Conservation (phyloP, 352 stramenopile species). For the Pythium guiyangense region DNA sequence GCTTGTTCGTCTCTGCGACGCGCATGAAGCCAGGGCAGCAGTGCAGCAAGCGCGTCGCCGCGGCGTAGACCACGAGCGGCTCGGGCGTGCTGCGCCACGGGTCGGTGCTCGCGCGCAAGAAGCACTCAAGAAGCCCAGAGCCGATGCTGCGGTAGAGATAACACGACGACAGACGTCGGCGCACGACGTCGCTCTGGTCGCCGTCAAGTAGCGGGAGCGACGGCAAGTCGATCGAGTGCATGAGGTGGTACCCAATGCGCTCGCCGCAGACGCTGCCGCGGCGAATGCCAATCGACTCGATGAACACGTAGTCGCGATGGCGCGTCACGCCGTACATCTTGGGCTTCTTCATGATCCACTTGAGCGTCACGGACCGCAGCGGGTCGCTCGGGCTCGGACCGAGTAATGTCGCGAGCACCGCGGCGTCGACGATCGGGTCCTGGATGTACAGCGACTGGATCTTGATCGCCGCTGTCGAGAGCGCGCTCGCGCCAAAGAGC, state of each 20-base stretch:
- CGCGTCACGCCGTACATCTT: slow-evolving; percentile 16
- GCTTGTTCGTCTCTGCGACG: slow-evolving; percentile 19
- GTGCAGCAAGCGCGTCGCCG: slow-evolving; percentile 12
- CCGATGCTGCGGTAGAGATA: slow-evolving; percentile 16
- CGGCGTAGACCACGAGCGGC: slow-evolving; percentile 8
- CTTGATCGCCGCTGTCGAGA: slow-evolving; percentile 17
- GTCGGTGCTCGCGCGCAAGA: slow-evolving; percentile 10
- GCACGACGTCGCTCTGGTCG: slow-evolving; percentile 12
- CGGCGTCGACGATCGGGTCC: slow-evolving; percentile 17
- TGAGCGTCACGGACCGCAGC: slow-evolving; percentile 16
- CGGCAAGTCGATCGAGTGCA: slow-evolving; percentile 29
- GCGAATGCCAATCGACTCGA: slow-evolving; percentile 21
- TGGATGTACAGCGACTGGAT: slow-evolving; percentile 18
- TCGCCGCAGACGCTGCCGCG: slow-evolving; percentile 12
- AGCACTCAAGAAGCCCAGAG: slow-evolving; percentile 18
- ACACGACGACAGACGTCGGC: slow-evolving; percentile 13
- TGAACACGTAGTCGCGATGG: slow-evolving; percentile 19
- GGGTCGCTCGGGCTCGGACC: slow-evolving; percentile 12
- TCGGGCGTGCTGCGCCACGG: slow-evolving; percentile 6
- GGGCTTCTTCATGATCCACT: slow-evolving; percentile 20
- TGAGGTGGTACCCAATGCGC: slow-evolving; percentile 26
- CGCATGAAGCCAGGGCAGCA: slow-evolving; percentile 17
- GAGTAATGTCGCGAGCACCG: slow-evolving; percentile 14
- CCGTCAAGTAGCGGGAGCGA: slow-evolving; percentile 7
- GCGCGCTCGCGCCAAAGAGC: slow-evolving; percentile 14